Conservation (phyloP, 129 eudicot genomes). For the Centaurea solstitialis region DNA sequence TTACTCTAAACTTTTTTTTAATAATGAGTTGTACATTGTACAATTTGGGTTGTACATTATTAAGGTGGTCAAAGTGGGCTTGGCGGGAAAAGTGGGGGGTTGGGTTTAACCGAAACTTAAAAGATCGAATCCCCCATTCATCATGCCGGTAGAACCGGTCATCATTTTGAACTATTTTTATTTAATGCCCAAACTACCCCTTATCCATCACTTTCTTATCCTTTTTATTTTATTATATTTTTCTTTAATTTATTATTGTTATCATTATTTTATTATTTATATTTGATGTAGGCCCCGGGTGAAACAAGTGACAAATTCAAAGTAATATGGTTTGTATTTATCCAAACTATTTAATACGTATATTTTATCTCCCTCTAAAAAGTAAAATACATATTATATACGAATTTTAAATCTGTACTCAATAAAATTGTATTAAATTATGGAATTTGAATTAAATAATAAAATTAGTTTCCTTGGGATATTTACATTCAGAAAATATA, state of each 20-base stretch:
- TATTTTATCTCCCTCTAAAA: no score
- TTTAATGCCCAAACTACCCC: constrained; percentile 31
- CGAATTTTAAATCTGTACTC: not conserved
- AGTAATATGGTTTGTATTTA: no score
- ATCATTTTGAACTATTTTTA: constrained; percentile 8
- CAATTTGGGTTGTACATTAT: constrained; percentile 2
- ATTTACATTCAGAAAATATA: no score
- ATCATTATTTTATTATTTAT: not conserved
- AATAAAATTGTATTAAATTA: not conserved
- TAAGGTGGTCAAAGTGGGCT: constrained; percentile 22
- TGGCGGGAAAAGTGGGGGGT: constrained; percentile 45
- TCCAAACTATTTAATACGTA: no score
- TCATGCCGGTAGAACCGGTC: constrained; percentile 51
- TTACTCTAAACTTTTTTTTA: not conserved
- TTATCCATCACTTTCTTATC: constrained; percentile 31
- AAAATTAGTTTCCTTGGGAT: not conserved
- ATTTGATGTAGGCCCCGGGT: not conserved
- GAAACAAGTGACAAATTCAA: constrained; percentile 13
- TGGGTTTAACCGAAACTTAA: constrained; percentile 31
- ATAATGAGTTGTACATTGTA: not conserved
- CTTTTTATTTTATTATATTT: not conserved
- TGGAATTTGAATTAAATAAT: no score
- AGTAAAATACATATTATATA: not conserved
- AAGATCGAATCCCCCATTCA: constrained; percentile 35
- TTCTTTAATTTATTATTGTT: not conserved